A percentile compares a stretch with the other conserved stretches of the same genome.
These are phyloP conservation scores for Aspergillus quadrilineatus DNA, from an alignment of 2,329 filamentous ascomycete genomes.

Conservation along the genomic window DNA sequence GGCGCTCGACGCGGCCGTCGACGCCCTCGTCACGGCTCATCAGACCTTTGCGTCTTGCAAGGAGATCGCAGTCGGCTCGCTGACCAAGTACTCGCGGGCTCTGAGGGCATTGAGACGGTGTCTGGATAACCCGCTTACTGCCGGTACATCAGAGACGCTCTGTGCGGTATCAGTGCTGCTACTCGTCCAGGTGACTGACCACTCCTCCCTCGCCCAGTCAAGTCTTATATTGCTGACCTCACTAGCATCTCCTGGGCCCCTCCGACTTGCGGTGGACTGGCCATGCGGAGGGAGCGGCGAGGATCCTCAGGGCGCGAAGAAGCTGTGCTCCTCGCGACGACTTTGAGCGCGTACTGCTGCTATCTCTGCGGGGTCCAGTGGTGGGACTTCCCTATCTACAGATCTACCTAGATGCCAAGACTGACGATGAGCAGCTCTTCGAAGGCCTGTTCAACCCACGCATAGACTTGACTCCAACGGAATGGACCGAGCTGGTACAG, in stretches of 20 bases:
- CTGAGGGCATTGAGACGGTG: slow-evolving; percentile 28
- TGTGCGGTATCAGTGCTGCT: slow-evolving; percentile 40
- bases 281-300: slow-evolving; percentile 37
- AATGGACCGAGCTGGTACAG: slow-evolving; percentile 36
- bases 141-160: slow-evolving; percentile 34
- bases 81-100: slow-evolving; percentile 35
- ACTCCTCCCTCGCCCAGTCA: background rate
- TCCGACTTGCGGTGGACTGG: slow-evolving; percentile 20
- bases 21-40: slow-evolving; percentile 32
- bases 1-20: slow-evolving; percentile 46
- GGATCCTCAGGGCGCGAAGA: slow-evolving; percentile 36
- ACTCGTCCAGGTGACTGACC: slow-evolving; percentile 27
- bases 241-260: slow-evolving; percentile 4
- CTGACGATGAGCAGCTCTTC: slow-evolving; percentile 28
- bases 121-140: slow-evolving; percentile 33
- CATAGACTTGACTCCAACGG: slow-evolving; percentile 31
- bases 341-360: slow-evolving; percentile 36
- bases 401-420: background rate
- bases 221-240: background rate
- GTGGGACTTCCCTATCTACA: slow-evolving; percentile 18
- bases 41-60: slow-evolving; percentile 24
- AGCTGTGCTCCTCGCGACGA: slow-evolving; percentile 30
- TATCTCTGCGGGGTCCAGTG: slow-evolving; percentile 38
- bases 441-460: slow-evolving; percentile 36
- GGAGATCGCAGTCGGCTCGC: slow-evolving; percentile 18